phyloP scores from a whole-genome alignment of 2,329 filamentous ascomycete genomes.

The Pseudofabraea citricarpa region DNA sequence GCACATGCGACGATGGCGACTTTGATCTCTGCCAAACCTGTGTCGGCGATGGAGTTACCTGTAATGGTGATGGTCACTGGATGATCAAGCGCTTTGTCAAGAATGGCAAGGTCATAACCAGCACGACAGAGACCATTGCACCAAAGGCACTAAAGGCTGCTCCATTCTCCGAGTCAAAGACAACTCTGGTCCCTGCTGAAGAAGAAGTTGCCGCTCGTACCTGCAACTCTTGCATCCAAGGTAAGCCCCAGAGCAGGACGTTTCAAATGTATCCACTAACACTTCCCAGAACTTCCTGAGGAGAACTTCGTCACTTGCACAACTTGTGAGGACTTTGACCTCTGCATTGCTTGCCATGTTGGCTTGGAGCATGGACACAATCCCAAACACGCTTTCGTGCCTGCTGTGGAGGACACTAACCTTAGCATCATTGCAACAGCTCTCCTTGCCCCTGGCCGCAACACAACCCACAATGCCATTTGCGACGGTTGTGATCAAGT shows the following conservation, averaged over 20 bases:
- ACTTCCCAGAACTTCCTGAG: slow-evolving; percentile 52
- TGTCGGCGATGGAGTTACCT: slow-evolving; percentile 70
- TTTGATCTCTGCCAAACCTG: slow-evolving; percentile 88
- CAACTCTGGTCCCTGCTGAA: slow-evolving; percentile 17
- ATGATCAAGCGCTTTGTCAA: slow-evolving; percentile 85
- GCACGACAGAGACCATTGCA: slow-evolving; percentile 75
- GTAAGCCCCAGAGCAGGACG: slow-evolving; percentile 33
- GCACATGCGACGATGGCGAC: slow-evolving; percentile 86
- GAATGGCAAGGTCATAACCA: slow-evolving; percentile 75
- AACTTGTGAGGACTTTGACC: slow-evolving; percentile 83
- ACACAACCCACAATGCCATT: slow-evolving; percentile 77
- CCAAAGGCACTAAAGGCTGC: slow-evolving; percentile 45
- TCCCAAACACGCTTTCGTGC: slow-evolving; percentile 74
- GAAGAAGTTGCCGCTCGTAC: slow-evolving; percentile 33
- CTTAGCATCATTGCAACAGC: slow-evolving; percentile 57
- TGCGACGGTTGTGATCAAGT: slow-evolving; percentile 89
- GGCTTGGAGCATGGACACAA: slow-evolving; percentile 82
- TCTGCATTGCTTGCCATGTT: slow-evolving; percentile 79
- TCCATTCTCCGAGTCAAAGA: slow-evolving; percentile 17
- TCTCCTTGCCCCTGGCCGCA: slow-evolving; percentile 75
- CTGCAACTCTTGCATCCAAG: slow-evolving; percentile 61
- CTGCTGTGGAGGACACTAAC: slow-evolving; percentile 58
- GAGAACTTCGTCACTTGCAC: slow-evolving; percentile 80
- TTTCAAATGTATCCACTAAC: slow-evolving; percentile 17
- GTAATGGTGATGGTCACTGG: slow-evolving; percentile 79